Evolutionary conservation across 192 early-diverging fungal species (phyloP), one percentile per base, ranked within the genome.

Genomic region (Gonapodya sp.): DNA sequence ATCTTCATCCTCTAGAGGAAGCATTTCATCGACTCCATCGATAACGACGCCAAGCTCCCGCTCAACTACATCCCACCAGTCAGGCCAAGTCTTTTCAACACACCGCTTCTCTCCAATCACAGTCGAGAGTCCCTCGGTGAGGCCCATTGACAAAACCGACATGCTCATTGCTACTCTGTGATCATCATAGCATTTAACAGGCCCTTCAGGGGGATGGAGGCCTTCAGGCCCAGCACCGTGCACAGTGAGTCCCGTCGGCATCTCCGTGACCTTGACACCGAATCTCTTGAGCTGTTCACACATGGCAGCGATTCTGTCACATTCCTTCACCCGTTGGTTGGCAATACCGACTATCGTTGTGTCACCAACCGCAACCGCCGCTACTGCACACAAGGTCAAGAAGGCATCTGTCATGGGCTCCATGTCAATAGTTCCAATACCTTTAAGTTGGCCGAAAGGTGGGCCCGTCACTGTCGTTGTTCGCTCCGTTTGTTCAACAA

Each of bases 341-440:
- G 96, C 94, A 79, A 99, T 96, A 78, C 97, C 97, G 36, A 89
- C 92, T 82, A 99, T 99, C 73, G 91, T 87, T 73, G 97, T 96
- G 1, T 72, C 74, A 31, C 36, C 36, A 18, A 36, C 87, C 0
- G 97, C 95, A 2, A 95, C 94, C 1, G 96, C 96, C 14, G 96
- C 96, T 18, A 99, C 87, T 35, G 94, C 96, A 0, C 94, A 90
- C 0, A 96, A 96, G 0, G 97, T 99, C 82, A 99, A 87, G 88
- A 99, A 99, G 14, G 97, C 97, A 82, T 99, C 97, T 0, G 97
- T 99, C 96, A 99, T 97, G 24, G 94, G 93, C 86, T 97, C 96
- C 97, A 99, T 99, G 84, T 99, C 95, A 80, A 99, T 93, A 34
- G 87, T 82, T 8, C 90, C 83, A 24, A 99, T 83, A 35, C 96